Evolutionary conservation across 1,284 basidiomycete genomes (phyloP).

Genomic region (Ganoderma resinaceum): DNA sequence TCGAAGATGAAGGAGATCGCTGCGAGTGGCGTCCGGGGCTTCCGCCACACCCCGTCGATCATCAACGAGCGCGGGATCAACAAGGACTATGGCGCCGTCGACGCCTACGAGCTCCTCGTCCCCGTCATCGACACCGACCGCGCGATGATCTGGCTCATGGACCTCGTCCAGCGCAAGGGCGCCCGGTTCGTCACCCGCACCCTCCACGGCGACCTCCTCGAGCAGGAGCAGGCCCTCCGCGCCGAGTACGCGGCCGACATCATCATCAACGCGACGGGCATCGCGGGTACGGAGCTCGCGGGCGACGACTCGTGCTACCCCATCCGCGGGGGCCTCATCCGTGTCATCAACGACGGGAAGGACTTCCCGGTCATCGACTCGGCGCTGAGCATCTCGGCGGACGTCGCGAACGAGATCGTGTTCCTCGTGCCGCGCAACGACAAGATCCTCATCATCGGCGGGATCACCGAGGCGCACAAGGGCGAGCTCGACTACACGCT

Average conservation of each 20-base stretch:
- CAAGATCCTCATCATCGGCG: conserved; percentile 42
- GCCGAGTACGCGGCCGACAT: conserved; percentile 40
- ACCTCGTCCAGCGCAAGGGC: conserved; percentile 41
- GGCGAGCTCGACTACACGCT: conserved; percentile 42
- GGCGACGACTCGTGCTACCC: conserved; percentile 44
- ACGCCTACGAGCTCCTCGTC: conserved; percentile 44
- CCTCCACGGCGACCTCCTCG: conserved; percentile 37
- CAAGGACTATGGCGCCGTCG: conserved; percentile 40
- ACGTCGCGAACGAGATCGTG: conserved; percentile 38
- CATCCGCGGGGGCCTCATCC: conserved; percentile 47
- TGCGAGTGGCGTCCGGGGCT: conserved; percentile 37
- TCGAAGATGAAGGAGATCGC: conserved; percentile 45
- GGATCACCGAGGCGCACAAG: conserved; percentile 40
- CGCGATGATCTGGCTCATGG: conserved; percentile 43
- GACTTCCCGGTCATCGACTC: conserved; percentile 45
- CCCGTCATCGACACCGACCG: conserved; percentile 47
- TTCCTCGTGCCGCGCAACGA: conserved; percentile 46
- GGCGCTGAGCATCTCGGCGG: conserved; percentile 38
- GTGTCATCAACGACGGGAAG: conserved; percentile 46
- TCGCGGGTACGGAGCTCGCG: conserved; percentile 41
- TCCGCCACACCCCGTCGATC: conserved; percentile 38
- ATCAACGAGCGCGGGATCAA: conserved; percentile 37
- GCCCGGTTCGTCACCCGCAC: conserved; percentile 37
- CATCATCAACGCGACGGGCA: conserved; percentile 46
- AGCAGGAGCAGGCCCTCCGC: conserved; percentile 41